A percentile compares a stretch with the other conserved stretches of the same genome.
phyloP scores from a whole-genome alignment of 441 rosid species.

The Corymbia calophylla region DNA sequence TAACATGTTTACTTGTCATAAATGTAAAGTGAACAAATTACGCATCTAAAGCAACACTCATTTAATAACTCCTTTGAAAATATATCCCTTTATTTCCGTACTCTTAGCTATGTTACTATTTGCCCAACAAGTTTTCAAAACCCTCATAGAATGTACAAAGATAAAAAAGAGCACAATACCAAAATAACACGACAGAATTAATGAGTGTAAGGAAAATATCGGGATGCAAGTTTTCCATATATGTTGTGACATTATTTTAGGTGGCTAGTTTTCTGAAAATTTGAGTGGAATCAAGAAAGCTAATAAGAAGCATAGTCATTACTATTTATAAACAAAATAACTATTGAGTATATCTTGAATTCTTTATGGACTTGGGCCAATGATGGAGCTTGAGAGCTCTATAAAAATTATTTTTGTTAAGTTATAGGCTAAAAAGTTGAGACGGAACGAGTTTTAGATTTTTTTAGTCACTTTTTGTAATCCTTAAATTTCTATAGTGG shows the following conservation, averaged over 20 bases:
- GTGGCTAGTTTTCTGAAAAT: neutral
- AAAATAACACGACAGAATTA: neutral
- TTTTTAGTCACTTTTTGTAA: too few species aligned
- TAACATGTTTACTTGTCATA: neutral
- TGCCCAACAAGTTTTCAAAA: neutral
- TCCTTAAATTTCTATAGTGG: too few species aligned
- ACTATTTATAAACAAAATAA: neutral
- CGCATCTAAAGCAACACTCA: neutral
- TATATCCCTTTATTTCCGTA: neutral
- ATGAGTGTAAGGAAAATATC: neutral
- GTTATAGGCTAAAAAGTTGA: too few species aligned
- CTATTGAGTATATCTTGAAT: too few species aligned
- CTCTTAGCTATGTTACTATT: neutral
- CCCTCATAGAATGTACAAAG: neutral
- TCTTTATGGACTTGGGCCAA: too few species aligned
- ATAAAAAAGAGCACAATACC: neutral
- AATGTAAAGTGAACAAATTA: neutral
- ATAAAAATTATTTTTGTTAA: too few species aligned
- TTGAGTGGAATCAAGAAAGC: neutral
- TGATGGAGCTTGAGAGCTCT: too few species aligned
- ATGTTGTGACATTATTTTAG: neutral
- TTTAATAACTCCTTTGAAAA: neutral
- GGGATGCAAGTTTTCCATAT: neutral
- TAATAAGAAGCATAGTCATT: neutral
- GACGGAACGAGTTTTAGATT: too few species aligned